phyloP scores from a whole-genome alignment of 495 filamentous ascomycete species.

The Apiosordaria backusii region DNA sequence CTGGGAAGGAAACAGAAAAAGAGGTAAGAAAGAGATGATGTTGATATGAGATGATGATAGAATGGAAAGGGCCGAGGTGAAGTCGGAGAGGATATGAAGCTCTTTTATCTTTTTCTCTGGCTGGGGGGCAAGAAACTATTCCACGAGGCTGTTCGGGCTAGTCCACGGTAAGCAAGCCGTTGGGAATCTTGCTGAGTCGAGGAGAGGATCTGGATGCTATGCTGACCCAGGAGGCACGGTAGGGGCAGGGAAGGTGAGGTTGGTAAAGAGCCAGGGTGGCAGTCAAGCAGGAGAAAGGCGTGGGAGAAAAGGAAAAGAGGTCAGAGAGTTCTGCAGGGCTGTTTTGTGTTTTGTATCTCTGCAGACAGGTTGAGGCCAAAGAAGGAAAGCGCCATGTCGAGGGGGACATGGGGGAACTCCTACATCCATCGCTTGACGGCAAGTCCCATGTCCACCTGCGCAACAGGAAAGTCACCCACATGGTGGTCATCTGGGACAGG shows the following conservation, averaged over 20 bases:
- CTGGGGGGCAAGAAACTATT: conserved; percentile 3
- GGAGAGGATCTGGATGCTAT: not conserved
- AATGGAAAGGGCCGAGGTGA: conserved; percentile 10
- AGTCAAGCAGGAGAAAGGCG: conserved; percentile 12
- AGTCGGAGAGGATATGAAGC: conserved; percentile 3
- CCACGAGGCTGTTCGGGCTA: conserved; percentile 7
- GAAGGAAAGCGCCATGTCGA: not conserved
- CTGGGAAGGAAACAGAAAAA: conserved; percentile 8
- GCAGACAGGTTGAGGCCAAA: conserved; percentile 2
- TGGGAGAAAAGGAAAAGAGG: conserved; percentile 15
- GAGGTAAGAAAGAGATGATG: conserved; percentile 7
- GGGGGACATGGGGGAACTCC: not conserved
- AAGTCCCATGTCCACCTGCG: conserved; percentile 1
- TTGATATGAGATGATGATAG: conserved; percentile 5
- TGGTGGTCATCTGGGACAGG: not conserved
- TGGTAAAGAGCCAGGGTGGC: conserved; percentile 9
- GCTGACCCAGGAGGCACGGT: not conserved
- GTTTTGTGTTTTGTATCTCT: conserved; percentile 22
- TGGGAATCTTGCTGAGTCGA: not conserved
- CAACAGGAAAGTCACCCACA: not conserved
- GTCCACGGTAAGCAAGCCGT: conserved; percentile 7
- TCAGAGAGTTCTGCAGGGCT: conserved; percentile 23
- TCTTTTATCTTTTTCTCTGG: conserved; percentile 17
- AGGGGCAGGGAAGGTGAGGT: conserved; percentile 4
- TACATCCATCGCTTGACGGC: not conserved